Conservation (phyloP, 2,329 filamentous ascomycete species). For the Pseudonectria foliicola region DNA sequence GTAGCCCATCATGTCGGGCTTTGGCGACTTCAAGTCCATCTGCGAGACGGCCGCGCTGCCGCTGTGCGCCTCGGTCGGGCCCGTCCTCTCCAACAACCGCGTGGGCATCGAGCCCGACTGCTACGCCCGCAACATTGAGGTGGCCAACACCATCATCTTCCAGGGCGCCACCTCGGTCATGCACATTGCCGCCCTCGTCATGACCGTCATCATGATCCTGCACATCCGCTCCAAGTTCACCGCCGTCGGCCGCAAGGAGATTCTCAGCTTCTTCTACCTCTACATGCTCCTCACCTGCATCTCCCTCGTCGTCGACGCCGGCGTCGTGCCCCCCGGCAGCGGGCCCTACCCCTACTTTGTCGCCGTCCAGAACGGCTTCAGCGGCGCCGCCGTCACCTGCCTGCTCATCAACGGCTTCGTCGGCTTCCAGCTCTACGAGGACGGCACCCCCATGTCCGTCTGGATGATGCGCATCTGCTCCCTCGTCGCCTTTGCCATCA, state of each 20-base stretch:
- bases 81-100: constrained; percentile 56
- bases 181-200: constrained; percentile 82
- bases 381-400: constrained; percentile 80
- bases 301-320: constrained; percentile 86
- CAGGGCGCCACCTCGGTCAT: constrained; percentile 84
- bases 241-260: constrained; percentile 72
- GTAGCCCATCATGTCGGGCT: constrained; percentile 58
- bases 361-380: constrained; percentile 75
- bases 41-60: constrained; percentile 82
- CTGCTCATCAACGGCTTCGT: constrained; percentile 96
- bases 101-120: constrained; percentile 82
- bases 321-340: constrained; percentile 79
- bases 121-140: constrained; percentile 89
- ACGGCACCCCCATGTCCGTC: constrained; percentile 85
- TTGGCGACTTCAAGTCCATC: constrained; percentile 83
- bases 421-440: constrained; percentile 96
- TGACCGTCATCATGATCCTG: constrained; percentile 96
- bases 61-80: constrained; percentile 78
- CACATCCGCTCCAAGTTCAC: constrained; percentile 98
- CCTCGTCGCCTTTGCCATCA: constrained; percentile 73
- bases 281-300: constrained; percentile 86
- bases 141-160: constrained; percentile 98
- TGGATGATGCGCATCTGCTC: constrained; percentile 84
- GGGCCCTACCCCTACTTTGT: constrained; percentile 84
- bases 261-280: constrained; percentile 91